phyloP scores from a whole-genome alignment of 805 yeast species.

The Metschnikowia sp. region DNA sequence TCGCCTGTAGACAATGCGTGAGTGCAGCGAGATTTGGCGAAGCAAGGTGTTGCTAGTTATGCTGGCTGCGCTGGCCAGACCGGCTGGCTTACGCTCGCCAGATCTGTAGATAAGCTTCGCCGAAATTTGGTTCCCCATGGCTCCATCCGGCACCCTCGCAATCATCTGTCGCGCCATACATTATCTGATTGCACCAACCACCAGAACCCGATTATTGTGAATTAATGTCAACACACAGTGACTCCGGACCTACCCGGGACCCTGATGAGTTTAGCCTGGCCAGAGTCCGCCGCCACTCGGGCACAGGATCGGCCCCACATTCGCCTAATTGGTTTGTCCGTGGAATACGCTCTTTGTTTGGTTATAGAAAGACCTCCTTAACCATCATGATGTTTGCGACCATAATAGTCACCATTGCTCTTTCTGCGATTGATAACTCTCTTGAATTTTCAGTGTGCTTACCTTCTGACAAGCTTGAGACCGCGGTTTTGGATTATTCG shows the following conservation, averaged over 20 bases:
- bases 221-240: conserved; percentile 9
- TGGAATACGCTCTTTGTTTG: conserved; percentile 48
- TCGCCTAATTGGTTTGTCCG: conserved; percentile 23
- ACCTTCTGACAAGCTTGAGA: conserved; percentile 42
- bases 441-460: conserved; percentile 36
- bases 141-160: conserved; percentile 1
- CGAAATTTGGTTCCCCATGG: not conserved
- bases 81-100: not conserved
- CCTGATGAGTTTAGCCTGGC: conserved; percentile 3
- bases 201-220: not conserved
- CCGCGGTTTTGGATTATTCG: conserved; percentile 36
- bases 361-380: conserved; percentile 71
- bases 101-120: conserved; percentile 9
- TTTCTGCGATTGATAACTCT: conserved; percentile 39
- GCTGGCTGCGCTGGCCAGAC: not conserved
- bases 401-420: conserved; percentile 36
- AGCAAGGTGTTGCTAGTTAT: not conserved
- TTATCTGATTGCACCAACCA: not conserved
- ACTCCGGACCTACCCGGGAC: conserved; percentile 8
- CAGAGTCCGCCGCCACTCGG: conserved; percentile 3
- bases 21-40: too few species aligned
- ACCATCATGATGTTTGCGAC: conserved; percentile 54
- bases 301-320: not conserved
- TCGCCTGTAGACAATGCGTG: too few species aligned
- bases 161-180: not conserved